These are phyloP conservation scores for Hibiscus syriacus DNA, from an alignment of 345 rosid species.

Conservation along the genomic window DNA sequence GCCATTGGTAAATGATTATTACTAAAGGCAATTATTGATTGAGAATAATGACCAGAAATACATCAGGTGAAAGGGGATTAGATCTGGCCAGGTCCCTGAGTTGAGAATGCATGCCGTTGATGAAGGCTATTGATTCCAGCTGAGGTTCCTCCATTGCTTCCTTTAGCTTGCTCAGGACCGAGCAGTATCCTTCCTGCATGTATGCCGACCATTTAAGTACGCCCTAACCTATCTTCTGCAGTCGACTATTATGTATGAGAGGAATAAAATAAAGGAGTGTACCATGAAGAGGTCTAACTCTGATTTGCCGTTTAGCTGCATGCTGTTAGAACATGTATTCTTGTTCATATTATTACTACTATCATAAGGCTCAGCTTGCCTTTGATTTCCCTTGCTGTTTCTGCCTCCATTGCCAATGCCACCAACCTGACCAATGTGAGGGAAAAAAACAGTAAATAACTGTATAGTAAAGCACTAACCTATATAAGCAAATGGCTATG, in stretches of 20 bases:
- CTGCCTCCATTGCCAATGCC: conserved; percentile 5
- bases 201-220: neutral
- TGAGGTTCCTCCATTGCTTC: conserved; percentile 55
- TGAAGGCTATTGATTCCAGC: conserved; percentile 38
- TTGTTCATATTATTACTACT: neutral
- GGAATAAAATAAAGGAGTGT: too few relatives aligned
- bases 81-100: conserved; percentile 27
- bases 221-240: too few relatives aligned
- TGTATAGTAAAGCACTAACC: neutral
- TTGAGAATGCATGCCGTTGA: conserved; percentile 42
- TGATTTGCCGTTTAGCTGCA: conserved; percentile 20
- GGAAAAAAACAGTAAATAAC: too few relatives aligned
- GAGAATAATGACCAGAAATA: conserved; percentile 14
- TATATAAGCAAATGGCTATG: neutral
- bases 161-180: conserved; percentile 30
- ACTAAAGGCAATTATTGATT: too few relatives aligned
- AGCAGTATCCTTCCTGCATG: conserved; percentile 46
- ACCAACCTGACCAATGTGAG: conserved; percentile 18
- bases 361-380: neutral
- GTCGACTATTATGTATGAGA: too few relatives aligned
- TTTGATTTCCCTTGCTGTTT: neutral
- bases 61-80: conserved; percentile 4
- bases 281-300: conserved; percentile 50
- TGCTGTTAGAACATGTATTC: conserved; percentile 15
- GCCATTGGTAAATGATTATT: too few relatives aligned